Base-by-base conservation (phyloP, 1,284 basidiomycete species). In the Leccinum laetum region DNA sequence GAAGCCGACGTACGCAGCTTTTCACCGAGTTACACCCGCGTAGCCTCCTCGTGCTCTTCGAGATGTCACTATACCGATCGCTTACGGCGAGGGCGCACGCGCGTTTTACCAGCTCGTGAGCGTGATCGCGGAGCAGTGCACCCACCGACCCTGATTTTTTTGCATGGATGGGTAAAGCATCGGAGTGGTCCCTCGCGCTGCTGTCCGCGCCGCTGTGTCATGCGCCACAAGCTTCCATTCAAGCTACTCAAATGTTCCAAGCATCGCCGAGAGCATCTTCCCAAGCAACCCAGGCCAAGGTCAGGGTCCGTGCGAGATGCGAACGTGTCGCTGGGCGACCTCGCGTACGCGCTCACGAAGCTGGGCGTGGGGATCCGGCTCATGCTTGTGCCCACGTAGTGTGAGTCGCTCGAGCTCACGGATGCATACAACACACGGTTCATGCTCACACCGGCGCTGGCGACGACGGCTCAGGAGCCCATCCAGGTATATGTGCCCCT, bases 1-100 rank as follows among this genome's bases (percentile, higher is more conserved):
- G 71, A 75, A 56, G 11, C 58, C 10, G 73, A 75, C 62, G 58
- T 73, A 57, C 70, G 71, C n/a, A 64, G 18, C 49, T 75, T 73
- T 32, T 60, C 59, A 49, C 73, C 71, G 4, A 21, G 66, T 2
- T 75, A 71, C 24, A 71, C 65, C 21, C 59, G 70, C 57, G 53
- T 75, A 1, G 26, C 64, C 3, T 74, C 13, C 65, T 75, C 6
- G 70, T 66, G 1, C 64, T 73, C 11, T 69, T 73, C 46, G 71
- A 73, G 18, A 18, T 26, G 5, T 73, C 56, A 57, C 58, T 14
- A 58, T 72, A 9, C 72, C 72, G 4, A 64, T 74, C 26, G 60
- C 71, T 2, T 73, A 75, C 39, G 73, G 73, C 1, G 72, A 73
- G 1, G 72, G 71, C 3, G 56, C 64, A 2, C 71, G 72, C 8